Base-by-base conservation (phyloP, 768 basidiomycete genomes). In the Candolleomyces eurysporus region DNA sequence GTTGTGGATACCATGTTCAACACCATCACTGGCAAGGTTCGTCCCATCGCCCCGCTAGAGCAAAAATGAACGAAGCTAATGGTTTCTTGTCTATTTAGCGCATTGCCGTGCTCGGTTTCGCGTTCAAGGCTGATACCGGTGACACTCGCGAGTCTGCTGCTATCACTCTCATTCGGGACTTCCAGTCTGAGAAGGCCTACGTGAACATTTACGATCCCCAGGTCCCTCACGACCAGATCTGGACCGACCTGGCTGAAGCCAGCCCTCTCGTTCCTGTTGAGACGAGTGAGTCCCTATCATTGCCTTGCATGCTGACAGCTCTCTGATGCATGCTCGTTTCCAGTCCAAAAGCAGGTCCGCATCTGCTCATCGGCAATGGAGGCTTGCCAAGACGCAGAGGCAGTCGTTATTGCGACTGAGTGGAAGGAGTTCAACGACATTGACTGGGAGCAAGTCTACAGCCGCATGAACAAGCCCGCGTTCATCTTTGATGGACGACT, bases 41-140 rank as follows among this genome's bases (percentile, higher is more conserved):
- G 80, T 68, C n/a, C 49, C n/a, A 13, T 10, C 10, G 5, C n/a
- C 55, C n/a, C 50, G n/a, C 30, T 53, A 32, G 48, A 51, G 5
- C 17, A 30, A 10, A 43, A 39, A 19, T 43, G n/a, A 16, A 21
- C 39, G 36, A 13, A 26, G 19, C 50, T 65, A 46, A 40, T 65
- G 49, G 48, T 53, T 52, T 17, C 57, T 61, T 19, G 10, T 11
- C 6, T 21, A 21, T 57, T 22, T 69, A 84, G 94, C 88, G 87
- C 70, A 96, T 99, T 69, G 93, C 97, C 48, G 92, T 99, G 50
- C 88, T 99, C 48, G 96, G 96, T 11, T 99, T 98, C 75, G 97
- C 96, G 4, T 98, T 98, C 88, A 98, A 98, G 82, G 96, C 97
- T 48, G 96, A 98, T 75, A 99, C 97, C 13, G 97, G 97, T 62